Evolutionary conservation across 371 early-diverging fungal species (phyloP).

Genomic region (Rhizomucor miehei): DNA sequence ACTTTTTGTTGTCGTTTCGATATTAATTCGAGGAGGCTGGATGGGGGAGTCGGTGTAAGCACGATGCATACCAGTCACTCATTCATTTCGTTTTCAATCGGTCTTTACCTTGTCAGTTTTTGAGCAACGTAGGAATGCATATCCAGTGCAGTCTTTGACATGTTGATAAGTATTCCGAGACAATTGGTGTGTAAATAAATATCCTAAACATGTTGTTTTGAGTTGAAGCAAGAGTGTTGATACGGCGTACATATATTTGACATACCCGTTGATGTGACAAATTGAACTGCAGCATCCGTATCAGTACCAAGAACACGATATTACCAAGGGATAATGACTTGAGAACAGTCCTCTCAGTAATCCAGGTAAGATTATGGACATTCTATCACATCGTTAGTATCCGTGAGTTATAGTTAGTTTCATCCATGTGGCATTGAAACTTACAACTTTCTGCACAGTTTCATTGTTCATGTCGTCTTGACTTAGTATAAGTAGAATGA

Average conservation of each 20-base stretch:
- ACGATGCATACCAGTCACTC: not conserved
- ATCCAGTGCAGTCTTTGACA: slow-evolving; percentile 59
- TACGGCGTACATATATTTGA: slow-evolving; percentile 1
- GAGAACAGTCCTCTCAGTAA: slow-evolving; percentile 65
- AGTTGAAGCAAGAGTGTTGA: not conserved
- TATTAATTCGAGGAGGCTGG: slow-evolving; percentile 65
- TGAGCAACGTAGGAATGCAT: slow-evolving; percentile 75
- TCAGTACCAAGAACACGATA: slow-evolving; percentile 57
- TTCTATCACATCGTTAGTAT: not conserved
- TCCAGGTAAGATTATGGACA: slow-evolving; percentile 51
- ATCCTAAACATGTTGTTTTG: slow-evolving; percentile 35
- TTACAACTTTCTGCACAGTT: slow-evolving; percentile 71
- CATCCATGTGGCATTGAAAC: slow-evolving; percentile 13
- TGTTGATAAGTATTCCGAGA: slow-evolving; percentile 66
- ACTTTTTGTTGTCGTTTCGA: slow-evolving; percentile 65
- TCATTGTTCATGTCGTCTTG: slow-evolving; percentile 76
- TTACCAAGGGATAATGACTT: slow-evolving; percentile 71
- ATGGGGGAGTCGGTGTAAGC: not conserved
- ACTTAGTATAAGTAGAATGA: slow-evolving; percentile 62
- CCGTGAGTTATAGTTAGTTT: not conserved
- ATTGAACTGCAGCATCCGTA: slow-evolving; percentile 67
- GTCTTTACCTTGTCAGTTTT: slow-evolving; percentile 64
- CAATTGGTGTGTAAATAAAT: slow-evolving; percentile 69
- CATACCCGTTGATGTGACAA: slow-evolving; percentile 63
- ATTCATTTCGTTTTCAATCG: not conserved